phyloP scores from a whole-genome alignment of 768 basidiomycete genomes.

The Hypsizygus marmoreus region DNA sequence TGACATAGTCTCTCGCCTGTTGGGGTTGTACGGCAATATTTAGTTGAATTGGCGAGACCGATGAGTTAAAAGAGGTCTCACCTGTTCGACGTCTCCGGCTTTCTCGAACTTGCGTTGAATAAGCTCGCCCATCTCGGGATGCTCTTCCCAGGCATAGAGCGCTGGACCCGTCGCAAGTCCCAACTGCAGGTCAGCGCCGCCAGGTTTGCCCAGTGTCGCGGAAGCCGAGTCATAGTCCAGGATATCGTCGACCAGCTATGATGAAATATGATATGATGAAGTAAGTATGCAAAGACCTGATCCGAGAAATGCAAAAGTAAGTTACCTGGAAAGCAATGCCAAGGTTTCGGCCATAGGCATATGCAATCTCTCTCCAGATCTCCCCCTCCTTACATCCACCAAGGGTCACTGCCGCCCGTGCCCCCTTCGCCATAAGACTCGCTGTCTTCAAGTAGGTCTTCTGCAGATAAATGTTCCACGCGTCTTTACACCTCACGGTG shows the following conservation, averaged over 20 bases:
- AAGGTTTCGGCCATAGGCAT: conserved; percentile 91
- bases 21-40: not conserved
- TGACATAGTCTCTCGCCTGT: conserved; percentile 76
- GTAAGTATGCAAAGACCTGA: not conserved
- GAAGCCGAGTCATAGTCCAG: conserved; percentile 88
- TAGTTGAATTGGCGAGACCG: conserved; percentile 1
- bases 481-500: conserved; percentile 31
- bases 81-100: conserved; percentile 85
- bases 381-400: conserved; percentile 87
- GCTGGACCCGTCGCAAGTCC: conserved; percentile 93
- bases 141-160: conserved; percentile 92
- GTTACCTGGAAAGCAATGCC: conserved; percentile 93
- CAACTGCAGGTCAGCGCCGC: conserved; percentile 79
- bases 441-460: conserved; percentile 96
- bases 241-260: conserved; percentile 91
- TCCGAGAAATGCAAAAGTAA: not conserved
- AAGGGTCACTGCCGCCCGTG: conserved; percentile 82
- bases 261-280: too few species aligned
- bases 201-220: conserved; percentile 84
- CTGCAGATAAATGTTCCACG: conserved; percentile 83
- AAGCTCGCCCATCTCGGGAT: conserved; percentile 84
- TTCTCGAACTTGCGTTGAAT: conserved; percentile 82
- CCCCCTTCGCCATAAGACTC: conserved; percentile 89
- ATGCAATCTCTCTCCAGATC: conserved; percentile 91
- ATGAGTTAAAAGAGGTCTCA: conserved; percentile 31